These are phyloP conservation scores for Phytophthora crassamura DNA, from an alignment of 352 stramenopile species.

Conservation along the genomic window DNA sequence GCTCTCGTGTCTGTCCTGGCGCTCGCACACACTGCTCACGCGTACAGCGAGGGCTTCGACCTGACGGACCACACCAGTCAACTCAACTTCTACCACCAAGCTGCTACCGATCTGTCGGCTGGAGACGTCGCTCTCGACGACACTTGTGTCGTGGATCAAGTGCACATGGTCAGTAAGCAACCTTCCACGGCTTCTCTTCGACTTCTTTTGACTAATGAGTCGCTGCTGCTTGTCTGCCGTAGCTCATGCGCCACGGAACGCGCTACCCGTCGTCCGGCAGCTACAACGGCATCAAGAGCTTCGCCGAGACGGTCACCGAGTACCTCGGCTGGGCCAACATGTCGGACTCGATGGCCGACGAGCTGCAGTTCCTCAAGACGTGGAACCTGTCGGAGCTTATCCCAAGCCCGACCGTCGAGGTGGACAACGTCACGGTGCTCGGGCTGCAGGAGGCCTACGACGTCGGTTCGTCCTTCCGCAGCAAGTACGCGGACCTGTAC, in stretches of 20 bases:
- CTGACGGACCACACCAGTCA: conserved; percentile 66
- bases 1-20: conserved; percentile 20
- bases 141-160: conserved; percentile 55
- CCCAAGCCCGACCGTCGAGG: conserved; percentile 33
- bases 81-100: conserved; percentile 66
- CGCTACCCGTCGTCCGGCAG: conserved; percentile 62
- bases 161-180: conserved; percentile 41
- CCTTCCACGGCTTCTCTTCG: neutral
- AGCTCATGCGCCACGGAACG: conserved; percentile 58
- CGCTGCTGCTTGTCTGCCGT: neutral
- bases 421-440: conserved; percentile 67
- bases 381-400: conserved; percentile 55
- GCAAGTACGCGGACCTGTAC: conserved; percentile 54
- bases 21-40: conserved; percentile 17
- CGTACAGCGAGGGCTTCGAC: conserved; percentile 56
- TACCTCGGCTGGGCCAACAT: conserved; percentile 39
- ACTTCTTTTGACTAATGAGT: neutral
- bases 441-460: conserved; percentile 53
- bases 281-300: conserved; percentile 48
- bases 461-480: conserved; percentile 43
- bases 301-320: conserved; percentile 38
- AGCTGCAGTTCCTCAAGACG: conserved; percentile 52
- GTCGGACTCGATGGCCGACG: conserved; percentile 35
- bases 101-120: conserved; percentile 42
- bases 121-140: conserved; percentile 50